Base-by-base conservation (phyloP, 805 yeast genomes). In the Teunomyces panamensis region DNA sequence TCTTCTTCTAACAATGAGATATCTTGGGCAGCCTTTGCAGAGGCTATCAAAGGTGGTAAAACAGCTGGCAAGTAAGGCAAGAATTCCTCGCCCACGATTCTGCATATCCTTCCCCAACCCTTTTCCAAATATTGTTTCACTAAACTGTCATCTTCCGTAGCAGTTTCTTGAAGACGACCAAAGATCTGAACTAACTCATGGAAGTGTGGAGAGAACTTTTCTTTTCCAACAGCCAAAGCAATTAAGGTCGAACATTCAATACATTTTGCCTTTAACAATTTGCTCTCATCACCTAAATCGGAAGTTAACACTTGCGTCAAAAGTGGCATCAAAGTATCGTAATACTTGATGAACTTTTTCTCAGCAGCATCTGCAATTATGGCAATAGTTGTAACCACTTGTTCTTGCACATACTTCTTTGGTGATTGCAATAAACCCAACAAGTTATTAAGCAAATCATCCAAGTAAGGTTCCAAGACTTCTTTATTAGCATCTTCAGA, bases 301-400 rank as follows among this genome's bases (percentile, higher is more conserved):
- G 92, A 73, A 56, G 77, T 81, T 69, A 94, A 71, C 16, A 92
- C 96, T 52, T 85, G 82, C 48, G 90, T 71, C 51, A 92, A 74
- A 55, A 89, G 71, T 13, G 97, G 96, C 95, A 94, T 92, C 65
- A 94, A 77, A 1, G 97, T 87, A 64, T 90, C 97, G 65, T 91
- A 94, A 64, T 94, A 94, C 69, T 91, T 92, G 57, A 83, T 77
- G 63, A 94, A 94, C 61, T 86, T 87, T 52, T 78, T 78, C 67
- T 89, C 89, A 3, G 98, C 96, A 11, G 97, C 95, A 68, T 92
- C 98, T 2, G 99, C 99, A 55, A 92, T 91, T 56, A 91, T 88
- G 16, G 98, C 96, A 66, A 94, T 91, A 0, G 98, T 94, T 9
- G 98, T 91, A 49, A 94, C 77, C 11, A 91, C 97, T 72, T 94